Percentiles rank a stretch among this genome's conserved stretches.
phyloP scores from a whole-genome alignment of 306 rosid species.

The Ochetophila trinervis region DNA sequence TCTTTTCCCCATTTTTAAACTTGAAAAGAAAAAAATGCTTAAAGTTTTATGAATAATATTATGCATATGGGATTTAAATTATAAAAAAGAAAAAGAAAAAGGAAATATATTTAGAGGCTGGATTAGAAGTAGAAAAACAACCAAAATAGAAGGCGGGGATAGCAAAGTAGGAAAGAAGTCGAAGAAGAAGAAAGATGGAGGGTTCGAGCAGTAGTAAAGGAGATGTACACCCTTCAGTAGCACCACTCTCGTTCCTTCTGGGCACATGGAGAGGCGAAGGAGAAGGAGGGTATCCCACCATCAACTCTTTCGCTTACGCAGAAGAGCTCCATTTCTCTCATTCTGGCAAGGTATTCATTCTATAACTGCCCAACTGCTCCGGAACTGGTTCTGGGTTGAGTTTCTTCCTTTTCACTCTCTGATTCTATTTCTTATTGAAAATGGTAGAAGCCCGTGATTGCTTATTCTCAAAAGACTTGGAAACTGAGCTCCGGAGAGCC shows the following conservation, averaged over 20 bases:
- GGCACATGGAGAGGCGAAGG: constrained; percentile 90
- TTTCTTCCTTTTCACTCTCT: constrained; percentile 13
- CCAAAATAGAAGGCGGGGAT: constrained; percentile 12
- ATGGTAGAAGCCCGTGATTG: constrained; percentile 61
- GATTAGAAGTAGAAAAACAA: not conserved
- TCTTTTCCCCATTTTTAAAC: too few relatives aligned
- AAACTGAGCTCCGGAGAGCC: constrained; percentile 68
- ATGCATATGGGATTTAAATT: not conserved
- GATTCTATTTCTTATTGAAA: constrained; percentile 11
- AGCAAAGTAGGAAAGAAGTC: not conserved
- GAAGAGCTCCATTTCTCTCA: constrained; percentile 74
- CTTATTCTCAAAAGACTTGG: constrained; percentile 85
- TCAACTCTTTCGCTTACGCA: constrained; percentile 69
- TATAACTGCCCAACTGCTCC: not conserved
- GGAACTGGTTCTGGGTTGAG: constrained; percentile 6
- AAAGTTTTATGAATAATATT: too few relatives aligned
- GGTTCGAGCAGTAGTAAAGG: constrained; percentile 13
- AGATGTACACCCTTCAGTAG: constrained; percentile 59
- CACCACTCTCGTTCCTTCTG: constrained; percentile 56
- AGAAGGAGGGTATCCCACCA: constrained; percentile 81
- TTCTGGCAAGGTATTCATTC: constrained; percentile 54
- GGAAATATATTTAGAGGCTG: not conserved
- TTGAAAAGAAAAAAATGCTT: too few relatives aligned
- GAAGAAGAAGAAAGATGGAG: constrained; percentile 13
- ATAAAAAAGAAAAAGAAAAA: not conserved